A percentile compares a stretch with the other conserved stretches of the same genome.
phyloP scores from a whole-genome alignment of 169 alveolate species.

The Babesia gibsoni region DNA sequence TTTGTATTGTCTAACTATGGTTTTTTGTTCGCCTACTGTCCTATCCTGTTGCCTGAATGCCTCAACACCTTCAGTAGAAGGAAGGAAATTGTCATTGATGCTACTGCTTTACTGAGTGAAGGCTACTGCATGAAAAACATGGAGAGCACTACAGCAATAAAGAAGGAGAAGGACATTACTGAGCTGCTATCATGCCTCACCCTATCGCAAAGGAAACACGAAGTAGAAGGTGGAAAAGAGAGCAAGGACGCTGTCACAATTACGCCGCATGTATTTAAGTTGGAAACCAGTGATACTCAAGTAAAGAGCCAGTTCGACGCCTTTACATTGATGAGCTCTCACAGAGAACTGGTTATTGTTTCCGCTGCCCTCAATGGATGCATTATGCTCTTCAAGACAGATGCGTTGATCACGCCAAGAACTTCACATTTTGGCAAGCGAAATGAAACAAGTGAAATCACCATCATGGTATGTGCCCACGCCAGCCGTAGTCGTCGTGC shows the following conservation, averaged over 20 bases:
- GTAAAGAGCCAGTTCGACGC: slow-evolving; percentile 29
- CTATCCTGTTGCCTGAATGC: slow-evolving; percentile 22
- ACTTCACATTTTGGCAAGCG: slow-evolving; percentile 30
- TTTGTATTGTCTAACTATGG: slow-evolving; percentile 54
- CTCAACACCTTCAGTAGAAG: slow-evolving; percentile 8
- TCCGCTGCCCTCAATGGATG: slow-evolving; percentile 16
- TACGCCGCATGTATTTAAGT: slow-evolving; percentile 22
- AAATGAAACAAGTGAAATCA: neutral
- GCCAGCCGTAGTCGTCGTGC: neutral
- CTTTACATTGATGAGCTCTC: slow-evolving; percentile 21
- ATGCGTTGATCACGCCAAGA: neutral
- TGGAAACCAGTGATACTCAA: slow-evolving; percentile 5
- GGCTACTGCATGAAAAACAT: slow-evolving; percentile 38
- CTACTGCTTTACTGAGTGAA: slow-evolving; percentile 4
- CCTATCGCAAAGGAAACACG: neutral
- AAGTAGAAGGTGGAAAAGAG: neutral
- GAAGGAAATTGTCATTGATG: neutral
- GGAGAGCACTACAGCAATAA: neutral
- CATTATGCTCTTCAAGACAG: neutral
- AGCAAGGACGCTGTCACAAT: neutral
- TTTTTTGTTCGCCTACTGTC: slow-evolving; percentile 47
- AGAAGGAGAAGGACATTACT: neutral
- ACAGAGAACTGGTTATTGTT: slow-evolving; percentile 13
- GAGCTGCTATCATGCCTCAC: neutral
- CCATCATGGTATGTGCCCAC: neutral